phyloP scores from a whole-genome alignment of 352 stramenopile species.

The Thalassiosira delicatula region DNA sequence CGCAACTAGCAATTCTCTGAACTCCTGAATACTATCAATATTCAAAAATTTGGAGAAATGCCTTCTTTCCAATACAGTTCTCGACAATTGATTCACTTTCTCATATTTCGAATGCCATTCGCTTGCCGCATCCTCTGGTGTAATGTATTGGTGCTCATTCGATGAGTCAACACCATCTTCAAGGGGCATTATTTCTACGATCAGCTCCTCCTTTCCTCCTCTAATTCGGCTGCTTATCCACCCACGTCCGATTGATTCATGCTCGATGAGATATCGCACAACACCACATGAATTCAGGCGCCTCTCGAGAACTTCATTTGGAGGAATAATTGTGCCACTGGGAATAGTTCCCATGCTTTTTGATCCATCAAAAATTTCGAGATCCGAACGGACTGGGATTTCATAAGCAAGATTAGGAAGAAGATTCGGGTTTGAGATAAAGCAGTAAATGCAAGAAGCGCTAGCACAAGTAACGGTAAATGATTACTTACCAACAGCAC shows the following conservation, averaged over 20 bases:
- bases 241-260: conserved; percentile 72
- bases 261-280: conserved; percentile 80
- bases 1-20: conserved; percentile 56
- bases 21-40: conserved; percentile 71
- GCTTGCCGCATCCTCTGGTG: conserved; percentile 75
- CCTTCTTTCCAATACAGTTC: conserved; percentile 15
- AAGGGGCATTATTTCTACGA: conserved; percentile 74
- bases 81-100: conserved; percentile 13
- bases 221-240: conserved; percentile 86
- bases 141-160: conserved; percentile 42
- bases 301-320: conserved; percentile 80
- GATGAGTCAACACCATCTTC: conserved; percentile 31
- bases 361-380: conserved; percentile 86
- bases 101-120: conserved; percentile 71
- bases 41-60: conserved; percentile 44
- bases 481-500: conserved; percentile 72
- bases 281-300: conserved; percentile 86
- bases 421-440: neutral
- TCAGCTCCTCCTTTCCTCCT: conserved; percentile 85
- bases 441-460: neutral
- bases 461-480: neutral
- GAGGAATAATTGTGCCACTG: conserved; percentile 74
- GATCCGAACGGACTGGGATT: conserved; percentile 76
- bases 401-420: neutral
- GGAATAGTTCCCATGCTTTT: conserved; percentile 82